Conservation (phyloP, 345 rosid genomes). For the Eucalyptus victrix region DNA sequence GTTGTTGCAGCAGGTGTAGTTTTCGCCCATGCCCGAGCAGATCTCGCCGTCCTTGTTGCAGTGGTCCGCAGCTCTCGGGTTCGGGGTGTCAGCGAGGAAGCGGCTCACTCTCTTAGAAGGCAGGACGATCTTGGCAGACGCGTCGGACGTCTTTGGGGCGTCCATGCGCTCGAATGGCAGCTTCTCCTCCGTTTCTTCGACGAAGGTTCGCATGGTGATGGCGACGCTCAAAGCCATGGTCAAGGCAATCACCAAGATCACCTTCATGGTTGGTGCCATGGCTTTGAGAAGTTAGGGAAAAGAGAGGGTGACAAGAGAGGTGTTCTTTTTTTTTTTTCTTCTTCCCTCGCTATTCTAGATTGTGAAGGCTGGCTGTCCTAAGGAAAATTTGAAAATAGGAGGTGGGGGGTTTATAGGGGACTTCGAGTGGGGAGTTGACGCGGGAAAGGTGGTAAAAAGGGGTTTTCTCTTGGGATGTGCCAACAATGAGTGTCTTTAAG, state of each 20-base stretch:
- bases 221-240: constrained; percentile 29
- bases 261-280: constrained; percentile 24
- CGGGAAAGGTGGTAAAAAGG: constrained; percentile 30
- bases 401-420: neutral
- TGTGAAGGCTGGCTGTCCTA: neutral
- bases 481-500: constrained; percentile 14
- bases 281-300: neutral
- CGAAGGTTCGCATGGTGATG: constrained; percentile 12
- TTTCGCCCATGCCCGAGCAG: constrained; percentile 12
- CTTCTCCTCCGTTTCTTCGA: neutral
- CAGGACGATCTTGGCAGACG: neutral
- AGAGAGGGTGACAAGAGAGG: neutral
- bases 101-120: constrained; percentile 38
- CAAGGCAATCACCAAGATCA: constrained; percentile 29
- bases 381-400: neutral
- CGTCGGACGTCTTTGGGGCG: neutral
- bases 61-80: constrained; percentile 62
- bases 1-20: constrained; percentile 65
- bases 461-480: constrained; percentile 8
- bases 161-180: neutral
- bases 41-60: constrained; percentile 33
- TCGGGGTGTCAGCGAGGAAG: constrained; percentile 33
- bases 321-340: neutral
- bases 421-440: constrained; percentile 36
- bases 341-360: neutral